Percentiles rank a stretch among this genome's conserved stretches.
Evolutionary conservation across 352 stramenopile genomes (phyloP).

Genomic region (Pythium brassicae): DNA sequence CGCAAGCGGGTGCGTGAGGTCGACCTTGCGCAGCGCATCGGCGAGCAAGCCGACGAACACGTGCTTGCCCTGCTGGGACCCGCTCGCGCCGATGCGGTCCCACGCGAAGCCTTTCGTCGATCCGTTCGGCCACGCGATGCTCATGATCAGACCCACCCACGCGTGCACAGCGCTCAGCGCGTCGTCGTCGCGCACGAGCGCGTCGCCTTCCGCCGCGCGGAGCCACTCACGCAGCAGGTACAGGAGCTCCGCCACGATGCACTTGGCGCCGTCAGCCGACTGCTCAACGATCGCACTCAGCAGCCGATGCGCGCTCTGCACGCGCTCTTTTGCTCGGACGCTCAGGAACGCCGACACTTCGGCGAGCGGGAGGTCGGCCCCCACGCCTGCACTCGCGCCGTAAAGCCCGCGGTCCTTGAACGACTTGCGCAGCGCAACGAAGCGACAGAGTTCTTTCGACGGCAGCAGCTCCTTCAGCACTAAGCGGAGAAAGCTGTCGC

Average conservation of each 20-base stretch:
- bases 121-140: conserved; percentile 80
- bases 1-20: conserved; percentile 71
- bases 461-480: conserved; percentile 69
- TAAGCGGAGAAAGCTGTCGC: conserved; percentile 46
- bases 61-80: conserved; percentile 65
- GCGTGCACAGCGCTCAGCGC: conserved; percentile 76
- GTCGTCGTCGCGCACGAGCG: conserved; percentile 59
- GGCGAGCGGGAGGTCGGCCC: conserved; percentile 27
- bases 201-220: conserved; percentile 1
- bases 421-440: conserved; percentile 43
- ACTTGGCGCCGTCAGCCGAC: conserved; percentile 72
- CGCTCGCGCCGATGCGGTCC: conserved; percentile 74
- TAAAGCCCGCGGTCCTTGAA: conserved; percentile 55
- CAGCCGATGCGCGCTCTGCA: conserved; percentile 65
- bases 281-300: conserved; percentile 65
- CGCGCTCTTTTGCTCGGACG: conserved; percentile 39
- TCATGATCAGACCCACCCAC: conserved; percentile 84
- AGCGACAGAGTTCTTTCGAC: conserved; percentile 65
- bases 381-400: conserved; percentile 24
- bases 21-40: conserved; percentile 75
- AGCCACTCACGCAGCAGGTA: conserved; percentile 69
- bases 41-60: conserved; percentile 72
- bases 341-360: conserved; percentile 37
- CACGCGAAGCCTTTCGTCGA: conserved; percentile 72
- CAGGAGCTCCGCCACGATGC: conserved; percentile 71